A percentile compares a stretch with the other conserved stretches of the same genome.
Evolutionary conservation across 192 early-diverging fungal genomes (phyloP).

Genomic region (Lunasporangiospora selenospora): DNA sequence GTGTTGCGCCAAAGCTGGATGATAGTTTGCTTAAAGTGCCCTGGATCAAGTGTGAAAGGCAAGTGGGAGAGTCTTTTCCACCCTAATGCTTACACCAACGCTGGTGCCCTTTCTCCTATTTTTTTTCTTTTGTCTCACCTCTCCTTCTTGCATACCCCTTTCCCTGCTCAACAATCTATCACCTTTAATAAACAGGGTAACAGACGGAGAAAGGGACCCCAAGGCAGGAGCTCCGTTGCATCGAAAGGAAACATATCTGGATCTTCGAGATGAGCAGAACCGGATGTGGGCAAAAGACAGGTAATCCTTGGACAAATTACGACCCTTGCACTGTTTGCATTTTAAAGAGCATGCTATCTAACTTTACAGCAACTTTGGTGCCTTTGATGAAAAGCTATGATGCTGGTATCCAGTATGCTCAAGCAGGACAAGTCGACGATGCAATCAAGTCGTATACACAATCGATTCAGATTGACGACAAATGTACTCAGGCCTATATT

Average conservation of each 20-base stretch:
- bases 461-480: slow-evolving; percentile 33
- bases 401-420: slow-evolving; percentile 23
- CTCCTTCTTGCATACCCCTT: no score
- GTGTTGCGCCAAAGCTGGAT: slow-evolving; percentile 29
- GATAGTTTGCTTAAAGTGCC: slow-evolving; percentile 46
- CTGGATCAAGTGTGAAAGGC: slow-evolving; percentile 48
- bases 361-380: no score
- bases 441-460: slow-evolving; percentile 42
- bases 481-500: slow-evolving; percentile 30
- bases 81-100: no score
- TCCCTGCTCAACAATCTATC: no score
- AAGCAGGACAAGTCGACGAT: slow-evolving; percentile 29
- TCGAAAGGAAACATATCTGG: slow-evolving; percentile 39
- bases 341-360: no score
- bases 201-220: slow-evolving; percentile 27
- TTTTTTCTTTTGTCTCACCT: no score
- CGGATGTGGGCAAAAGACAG: slow-evolving; percentile 44
- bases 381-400: slow-evolving; percentile 5
- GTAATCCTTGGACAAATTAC: slow-evolving; percentile 3
- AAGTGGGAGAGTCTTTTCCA: no score
- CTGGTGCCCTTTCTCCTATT: no score
- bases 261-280: slow-evolving; percentile 43
- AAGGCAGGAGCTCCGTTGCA: slow-evolving; percentile 22
- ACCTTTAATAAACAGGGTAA: no score
- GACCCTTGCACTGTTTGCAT: neutral